A percentile compares a stretch with the other conserved stretches of the same genome.
Conservation (phyloP, 2,329 filamentous ascomycete genomes). For the Trichophyton schoenleinii region DNA sequence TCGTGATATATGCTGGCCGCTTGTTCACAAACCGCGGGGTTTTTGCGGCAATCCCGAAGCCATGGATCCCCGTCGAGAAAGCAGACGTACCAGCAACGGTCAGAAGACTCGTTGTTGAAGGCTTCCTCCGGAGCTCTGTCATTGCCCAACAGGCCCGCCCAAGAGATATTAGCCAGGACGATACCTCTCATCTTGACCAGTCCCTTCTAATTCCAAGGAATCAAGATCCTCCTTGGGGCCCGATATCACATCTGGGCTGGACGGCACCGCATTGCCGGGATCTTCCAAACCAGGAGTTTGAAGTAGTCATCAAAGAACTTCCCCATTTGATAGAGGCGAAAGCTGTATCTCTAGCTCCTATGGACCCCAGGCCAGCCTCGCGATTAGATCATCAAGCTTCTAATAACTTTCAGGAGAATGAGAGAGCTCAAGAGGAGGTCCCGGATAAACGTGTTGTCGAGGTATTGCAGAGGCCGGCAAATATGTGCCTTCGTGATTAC, state of each 20-base stretch:
- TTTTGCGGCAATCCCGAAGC: constrained; percentile 70
- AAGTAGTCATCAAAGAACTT: constrained; percentile 66
- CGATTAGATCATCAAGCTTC: constrained; percentile 15
- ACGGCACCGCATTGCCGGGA: constrained; percentile 64
- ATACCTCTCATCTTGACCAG: constrained; percentile 12
- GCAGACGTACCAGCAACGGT: constrained; percentile 67
- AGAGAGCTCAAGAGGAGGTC: not conserved
- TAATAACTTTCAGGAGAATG: constrained; percentile 14
- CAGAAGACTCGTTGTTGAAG: constrained; percentile 59
- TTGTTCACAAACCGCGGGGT: constrained; percentile 75
- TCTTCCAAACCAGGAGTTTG: constrained; percentile 70
- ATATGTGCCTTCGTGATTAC: constrained; percentile 70
- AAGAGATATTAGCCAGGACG: constrained; percentile 42
- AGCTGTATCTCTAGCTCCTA: constrained; percentile 70
- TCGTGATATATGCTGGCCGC: constrained; percentile 67
- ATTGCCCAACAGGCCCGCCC: constrained; percentile 70
- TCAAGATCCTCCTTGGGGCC: constrained; percentile 56
- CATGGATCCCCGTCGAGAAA: constrained; percentile 74
- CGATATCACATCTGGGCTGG: constrained; percentile 82
- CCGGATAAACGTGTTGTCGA: constrained; percentile 57
- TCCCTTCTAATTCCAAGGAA: constrained; percentile 21
- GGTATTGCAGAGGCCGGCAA: constrained; percentile 55
- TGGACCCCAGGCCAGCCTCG: constrained; percentile 32
- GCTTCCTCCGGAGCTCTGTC: constrained; percentile 62
- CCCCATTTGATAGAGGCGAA: constrained; percentile 86